A percentile compares a stretch with the other conserved stretches of the same genome.
Evolutionary conservation across 1,284 basidiomycete genomes (phyloP).

Genomic region (Trichosporon inkin): DNA sequence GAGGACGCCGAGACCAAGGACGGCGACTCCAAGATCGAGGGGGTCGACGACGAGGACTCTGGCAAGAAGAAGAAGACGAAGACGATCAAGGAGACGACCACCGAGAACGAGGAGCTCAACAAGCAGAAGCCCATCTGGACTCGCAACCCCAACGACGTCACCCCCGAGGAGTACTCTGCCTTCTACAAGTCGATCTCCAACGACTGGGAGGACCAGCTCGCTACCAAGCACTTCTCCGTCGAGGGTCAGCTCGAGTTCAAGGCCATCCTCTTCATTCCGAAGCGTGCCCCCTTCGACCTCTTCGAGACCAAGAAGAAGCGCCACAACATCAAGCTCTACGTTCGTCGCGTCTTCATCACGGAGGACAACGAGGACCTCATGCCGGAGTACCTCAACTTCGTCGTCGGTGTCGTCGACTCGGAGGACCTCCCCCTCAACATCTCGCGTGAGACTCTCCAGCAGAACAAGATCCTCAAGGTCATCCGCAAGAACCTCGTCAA

Average conservation of each 20-base stretch:
- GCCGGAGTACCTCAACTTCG: slow-evolving; percentile 99
- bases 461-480: slow-evolving; percentile 98
- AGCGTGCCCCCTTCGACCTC: slow-evolving; percentile 96
- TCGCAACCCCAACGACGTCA: slow-evolving; percentile 92
- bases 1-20: slow-evolving; percentile 59
- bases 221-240: slow-evolving; percentile 99
- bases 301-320: slow-evolving; percentile 99
- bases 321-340: slow-evolving; percentile 99
- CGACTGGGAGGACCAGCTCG: slow-evolving; percentile 99
- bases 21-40: slow-evolving; percentile 64
- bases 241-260: slow-evolving; percentile 99
- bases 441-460: slow-evolving; percentile 98
- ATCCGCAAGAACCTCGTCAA: slow-evolving; percentile 87
- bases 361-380: slow-evolving; percentile 99
- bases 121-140: slow-evolving; percentile 99
- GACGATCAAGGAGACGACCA: slow-evolving; percentile 89
- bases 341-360: slow-evolving; percentile 99
- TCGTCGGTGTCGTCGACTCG: slow-evolving; percentile 99
- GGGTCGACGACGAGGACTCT: slow-evolving; percentile 74
- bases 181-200: slow-evolving; percentile 99
- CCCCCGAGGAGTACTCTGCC: slow-evolving; percentile 82
- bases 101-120: slow-evolving; percentile 97
- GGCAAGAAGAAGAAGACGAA: slow-evolving; percentile 84
- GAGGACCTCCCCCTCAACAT: slow-evolving; percentile 99
- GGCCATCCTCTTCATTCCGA: slow-evolving; percentile 95